These are phyloP conservation scores for Luzula sylvatica DNA, from an alignment of 176 grass and related monocot species.

Conservation along the genomic window DNA sequence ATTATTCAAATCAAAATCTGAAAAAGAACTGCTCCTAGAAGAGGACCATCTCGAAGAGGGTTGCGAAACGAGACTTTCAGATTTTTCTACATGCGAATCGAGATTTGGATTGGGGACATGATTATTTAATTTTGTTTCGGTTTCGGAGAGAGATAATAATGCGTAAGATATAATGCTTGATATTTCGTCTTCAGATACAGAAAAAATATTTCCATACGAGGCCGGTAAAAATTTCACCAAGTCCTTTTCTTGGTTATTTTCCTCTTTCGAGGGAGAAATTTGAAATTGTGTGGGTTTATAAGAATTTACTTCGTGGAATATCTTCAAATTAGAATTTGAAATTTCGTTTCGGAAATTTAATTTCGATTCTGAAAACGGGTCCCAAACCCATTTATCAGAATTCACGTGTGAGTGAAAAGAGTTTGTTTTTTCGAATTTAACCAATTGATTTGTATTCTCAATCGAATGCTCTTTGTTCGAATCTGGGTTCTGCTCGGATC, in stretches of 20 bases:
- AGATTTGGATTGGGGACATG: slow-evolving; percentile 24
- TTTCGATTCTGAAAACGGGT: slow-evolving; percentile 50
- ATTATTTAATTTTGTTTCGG: slow-evolving; percentile 24
- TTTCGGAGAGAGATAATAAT: slow-evolving; percentile 62
- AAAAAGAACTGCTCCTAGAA: slow-evolving; percentile 31
- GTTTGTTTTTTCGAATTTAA: no score
- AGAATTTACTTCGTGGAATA: slow-evolving; percentile 56
- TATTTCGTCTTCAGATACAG: slow-evolving; percentile 67
- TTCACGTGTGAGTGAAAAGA: slow-evolving; percentile 21
- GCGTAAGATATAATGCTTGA: slow-evolving; percentile 83
- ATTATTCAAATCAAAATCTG: slow-evolving; percentile 32
- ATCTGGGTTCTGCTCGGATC: background rate
- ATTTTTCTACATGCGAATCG: slow-evolving; percentile 62
- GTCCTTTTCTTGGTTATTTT: slow-evolving; percentile 29
- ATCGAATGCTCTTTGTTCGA: slow-evolving; percentile 12
- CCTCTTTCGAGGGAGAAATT: slow-evolving; percentile 38
- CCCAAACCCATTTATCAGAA: slow-evolving; percentile 64
- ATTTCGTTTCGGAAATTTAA: slow-evolving; percentile 53
- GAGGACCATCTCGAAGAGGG: slow-evolving; percentile 56
- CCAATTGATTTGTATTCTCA: slow-evolving; percentile 29
- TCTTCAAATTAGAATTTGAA: slow-evolving; percentile 31
- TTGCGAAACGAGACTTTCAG: slow-evolving; percentile 47
- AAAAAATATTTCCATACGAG: slow-evolving; percentile 52
- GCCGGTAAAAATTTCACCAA: slow-evolving; percentile 45
- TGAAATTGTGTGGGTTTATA: slow-evolving; percentile 59